Conservation (phyloP, 2,329 filamentous ascomycete species). For the Pseudogymnoascus sp. region DNA sequence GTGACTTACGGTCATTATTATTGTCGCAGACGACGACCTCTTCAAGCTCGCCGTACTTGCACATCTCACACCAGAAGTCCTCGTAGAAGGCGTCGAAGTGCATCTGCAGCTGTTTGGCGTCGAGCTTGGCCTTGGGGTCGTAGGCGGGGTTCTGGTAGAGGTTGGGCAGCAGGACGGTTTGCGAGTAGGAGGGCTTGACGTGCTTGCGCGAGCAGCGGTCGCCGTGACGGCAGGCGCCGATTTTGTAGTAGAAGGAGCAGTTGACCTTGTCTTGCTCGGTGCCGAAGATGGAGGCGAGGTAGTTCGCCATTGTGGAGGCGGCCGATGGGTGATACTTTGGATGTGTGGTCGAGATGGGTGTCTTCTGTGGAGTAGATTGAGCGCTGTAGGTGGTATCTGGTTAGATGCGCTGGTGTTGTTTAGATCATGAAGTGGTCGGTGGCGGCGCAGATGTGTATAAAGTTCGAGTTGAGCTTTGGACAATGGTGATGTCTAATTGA, state of each 20-base stretch:
- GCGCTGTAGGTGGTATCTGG: neutral
- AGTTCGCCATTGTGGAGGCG: conserved; percentile 71
- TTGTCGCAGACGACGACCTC: conserved; percentile 99
- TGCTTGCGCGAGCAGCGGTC: conserved; percentile 98
- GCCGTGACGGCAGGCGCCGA: conserved; percentile 95
- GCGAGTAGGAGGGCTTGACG: conserved; percentile 96
- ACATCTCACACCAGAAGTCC: conserved; percentile 99
- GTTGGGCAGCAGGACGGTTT: conserved; percentile 96
- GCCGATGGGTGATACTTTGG: neutral
- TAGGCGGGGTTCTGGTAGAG: conserved; percentile 98
- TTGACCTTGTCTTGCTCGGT: conserved; percentile 99
- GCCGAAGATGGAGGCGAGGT: conserved; percentile 97
- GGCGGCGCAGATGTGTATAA: conserved; percentile 8
- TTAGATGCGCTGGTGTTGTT: conserved; percentile 1
- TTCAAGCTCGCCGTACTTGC: conserved; percentile 95
- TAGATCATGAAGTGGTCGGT: neutral
- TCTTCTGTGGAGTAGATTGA: neutral
- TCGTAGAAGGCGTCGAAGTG: conserved; percentile 99
- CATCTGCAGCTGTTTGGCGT: conserved; percentile 89
- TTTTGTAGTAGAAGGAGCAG: conserved; percentile 99
- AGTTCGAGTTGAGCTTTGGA: conserved; percentile 5
- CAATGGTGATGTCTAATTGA: neutral
- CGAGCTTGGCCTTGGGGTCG: conserved; percentile 96
- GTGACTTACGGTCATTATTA: conserved; percentile 91
- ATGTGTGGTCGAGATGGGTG: neutral